Conservation (phyloP, 441 rosid species). For the Gossypium aridum region DNA sequence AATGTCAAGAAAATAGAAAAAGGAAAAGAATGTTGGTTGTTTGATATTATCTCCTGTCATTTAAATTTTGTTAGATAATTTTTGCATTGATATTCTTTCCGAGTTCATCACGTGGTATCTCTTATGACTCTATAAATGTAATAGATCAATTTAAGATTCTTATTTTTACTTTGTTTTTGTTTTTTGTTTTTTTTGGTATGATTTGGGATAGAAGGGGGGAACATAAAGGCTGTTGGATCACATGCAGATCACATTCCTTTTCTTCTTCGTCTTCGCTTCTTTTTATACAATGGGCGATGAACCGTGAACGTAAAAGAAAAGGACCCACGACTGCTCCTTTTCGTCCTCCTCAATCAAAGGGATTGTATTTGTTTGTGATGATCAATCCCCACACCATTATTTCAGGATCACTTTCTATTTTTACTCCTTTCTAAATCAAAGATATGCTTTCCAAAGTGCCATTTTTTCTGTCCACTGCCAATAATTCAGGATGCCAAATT, state of each 20-base stretch:
- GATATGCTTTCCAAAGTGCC: slow-evolving; percentile 13
- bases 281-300: slow-evolving; percentile 43
- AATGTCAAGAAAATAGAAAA: slow-evolving; percentile 32
- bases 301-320: slow-evolving; percentile 27
- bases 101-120: no score
- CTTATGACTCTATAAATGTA: no score
- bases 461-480: slow-evolving; percentile 21
- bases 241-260: slow-evolving; percentile 64
- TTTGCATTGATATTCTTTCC: no score
- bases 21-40: background rate
- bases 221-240: slow-evolving; percentile 79
- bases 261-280: slow-evolving; percentile 38
- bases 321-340: slow-evolving; percentile 37
- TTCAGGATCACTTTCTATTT: slow-evolving; percentile 38
- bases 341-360: slow-evolving; percentile 72
- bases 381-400: slow-evolving; percentile 40
- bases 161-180: no score
- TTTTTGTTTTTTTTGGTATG: slow-evolving; percentile 10
- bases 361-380: slow-evolving; percentile 39
- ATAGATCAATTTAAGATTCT: no score
- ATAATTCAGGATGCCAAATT: slow-evolving; percentile 37
- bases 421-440: slow-evolving; percentile 15
- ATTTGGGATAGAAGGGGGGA: slow-evolving; percentile 45
- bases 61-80: no score
- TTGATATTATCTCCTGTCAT: no score